Conservation (phyloP, 768 basidiomycete species). For the Exidia glandulosa region DNA sequence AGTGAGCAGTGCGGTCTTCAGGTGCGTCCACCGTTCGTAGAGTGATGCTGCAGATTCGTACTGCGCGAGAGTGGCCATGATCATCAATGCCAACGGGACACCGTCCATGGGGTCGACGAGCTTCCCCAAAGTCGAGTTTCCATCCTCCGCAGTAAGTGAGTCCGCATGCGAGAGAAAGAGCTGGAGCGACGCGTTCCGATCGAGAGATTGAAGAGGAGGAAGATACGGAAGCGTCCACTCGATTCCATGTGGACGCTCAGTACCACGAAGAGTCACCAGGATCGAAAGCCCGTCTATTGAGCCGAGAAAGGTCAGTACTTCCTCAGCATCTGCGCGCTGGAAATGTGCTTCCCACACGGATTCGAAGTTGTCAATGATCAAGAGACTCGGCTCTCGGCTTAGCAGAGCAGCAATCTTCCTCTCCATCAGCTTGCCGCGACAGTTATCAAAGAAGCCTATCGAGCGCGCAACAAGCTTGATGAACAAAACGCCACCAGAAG, state of each 20-base stretch:
- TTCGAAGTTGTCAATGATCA: background rate
- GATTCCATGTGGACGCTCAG: background rate
- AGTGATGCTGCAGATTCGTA: background rate
- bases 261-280: background rate
- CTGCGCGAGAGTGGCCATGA: background rate
- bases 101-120: background rate
- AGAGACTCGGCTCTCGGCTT: conserved; percentile 8
- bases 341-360: background rate
- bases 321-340: background rate
- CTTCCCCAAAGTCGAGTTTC: background rate
- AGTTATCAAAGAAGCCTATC: background rate
- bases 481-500: background rate
- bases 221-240: background rate
- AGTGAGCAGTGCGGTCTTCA: background rate
- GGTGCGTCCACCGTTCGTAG: background rate
- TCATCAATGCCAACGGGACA: background rate
- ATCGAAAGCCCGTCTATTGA: background rate
- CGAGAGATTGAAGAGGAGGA: background rate
- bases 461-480: background rate
- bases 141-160: background rate
- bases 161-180: background rate
- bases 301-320: background rate
- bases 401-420: background rate
- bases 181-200: background rate
- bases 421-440: no score